Percentiles rank a stretch among this genome's conserved stretches.
phyloP scores from a whole-genome alignment of 306 rosid species.

The Rosa chinensis region DNA sequence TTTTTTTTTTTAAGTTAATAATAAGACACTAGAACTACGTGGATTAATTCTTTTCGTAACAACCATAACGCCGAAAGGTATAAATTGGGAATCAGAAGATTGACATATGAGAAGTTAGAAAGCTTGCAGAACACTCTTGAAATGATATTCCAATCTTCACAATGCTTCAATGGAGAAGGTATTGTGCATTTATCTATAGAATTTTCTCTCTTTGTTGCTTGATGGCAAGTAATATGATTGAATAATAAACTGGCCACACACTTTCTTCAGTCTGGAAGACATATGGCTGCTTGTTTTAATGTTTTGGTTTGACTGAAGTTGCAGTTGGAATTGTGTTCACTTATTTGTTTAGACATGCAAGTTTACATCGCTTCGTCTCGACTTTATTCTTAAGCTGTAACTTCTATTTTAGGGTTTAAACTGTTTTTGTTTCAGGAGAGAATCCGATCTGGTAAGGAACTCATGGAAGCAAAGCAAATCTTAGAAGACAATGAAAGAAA shows the following conservation, averaged over 20 bases:
- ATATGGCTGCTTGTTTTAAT: neutral
- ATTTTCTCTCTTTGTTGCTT: neutral
- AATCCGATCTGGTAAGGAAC: slow-evolving; percentile 61
- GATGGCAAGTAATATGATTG: neutral
- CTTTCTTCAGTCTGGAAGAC: neutral
- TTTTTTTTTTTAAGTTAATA: too few species aligned
- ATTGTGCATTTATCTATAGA: neutral
- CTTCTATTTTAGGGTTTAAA: neutral
- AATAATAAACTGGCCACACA: neutral
- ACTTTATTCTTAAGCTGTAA: neutral
- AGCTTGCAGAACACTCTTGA: too few species aligned
- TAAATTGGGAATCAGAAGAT: too few species aligned
- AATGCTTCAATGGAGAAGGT: slow-evolving; percentile 88
- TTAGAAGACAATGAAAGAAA: slow-evolving; percentile 70
- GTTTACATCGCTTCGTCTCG: neutral
- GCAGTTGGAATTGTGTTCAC: neutral
- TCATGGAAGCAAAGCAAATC: slow-evolving; percentile 50
- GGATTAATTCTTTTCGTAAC: too few species aligned
- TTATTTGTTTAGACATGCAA: neutral
- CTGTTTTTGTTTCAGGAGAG: slow-evolving; percentile 53
- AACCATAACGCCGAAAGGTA: too few species aligned
- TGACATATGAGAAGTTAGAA: too few species aligned
- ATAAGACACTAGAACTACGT: too few species aligned
- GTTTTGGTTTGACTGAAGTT: neutral
- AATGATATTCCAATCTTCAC: too few species aligned